Evolutionary conservation across 1,139 yeast species (phyloP), one percentile per base, ranked within the genome.

Genomic region (Candida sp.): DNA sequence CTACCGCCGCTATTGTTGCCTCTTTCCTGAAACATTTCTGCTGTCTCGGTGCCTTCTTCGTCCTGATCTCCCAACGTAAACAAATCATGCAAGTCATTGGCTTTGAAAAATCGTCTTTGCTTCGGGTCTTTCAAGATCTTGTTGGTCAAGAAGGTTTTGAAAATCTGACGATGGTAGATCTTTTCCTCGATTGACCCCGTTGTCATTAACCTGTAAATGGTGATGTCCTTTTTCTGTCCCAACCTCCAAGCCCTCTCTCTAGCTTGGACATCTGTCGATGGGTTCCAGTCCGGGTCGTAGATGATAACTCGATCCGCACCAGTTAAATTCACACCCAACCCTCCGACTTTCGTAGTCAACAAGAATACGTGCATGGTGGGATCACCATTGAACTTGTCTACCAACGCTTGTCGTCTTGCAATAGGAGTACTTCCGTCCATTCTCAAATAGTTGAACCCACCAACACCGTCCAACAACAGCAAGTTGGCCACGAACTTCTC

Each of bases 241-340:
- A 94, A 78, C 58, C 99, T 77, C 99, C 99, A 94, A 0, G 98
- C 98, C 47, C 99, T 72, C 67, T 94, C 99, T 56, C 99, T 75
- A 0, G 99, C 99, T 68, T 94, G 99, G 56, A 94, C 81, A 72
- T 94, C 99, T 0, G 98, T 94, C 0, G 98, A 91, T 0, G 99
- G 99, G 63, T 94, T 94, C 99, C 99, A 94, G 67, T 94, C 99
- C 0, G 99, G 99, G 63, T 94, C 99, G 65, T 80, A 94, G 17
- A 94, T 94, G 22, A 94, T 91, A 5, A 94, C 97, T 48, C 99
- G 73, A 60, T 92, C 94, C 0, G 99, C 99, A 4, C 98, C 98
- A 0, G 98, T 94, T 46, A 94, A 69, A 66, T 94, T 94, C 2
- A 94, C 90, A 25, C 99, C 99, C 43, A 94, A 74, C 0, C 99